phyloP scores from a whole-genome alignment of 805 yeast genomes.

The Cephaloascus albidus region DNA sequence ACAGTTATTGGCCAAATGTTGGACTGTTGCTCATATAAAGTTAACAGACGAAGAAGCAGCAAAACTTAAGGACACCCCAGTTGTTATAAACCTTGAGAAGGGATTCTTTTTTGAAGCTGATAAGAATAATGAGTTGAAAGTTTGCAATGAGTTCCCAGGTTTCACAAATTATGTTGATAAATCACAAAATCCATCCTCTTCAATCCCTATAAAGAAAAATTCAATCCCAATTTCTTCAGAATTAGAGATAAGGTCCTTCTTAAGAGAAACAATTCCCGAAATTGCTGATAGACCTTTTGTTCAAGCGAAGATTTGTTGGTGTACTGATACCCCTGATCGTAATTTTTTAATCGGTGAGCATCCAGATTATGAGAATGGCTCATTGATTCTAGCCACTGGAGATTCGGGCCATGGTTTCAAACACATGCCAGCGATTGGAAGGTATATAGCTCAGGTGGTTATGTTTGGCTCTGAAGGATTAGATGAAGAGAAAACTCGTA shows the following conservation, averaged over 20 bases:
- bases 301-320: conserved; percentile 22
- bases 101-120: conserved; percentile 36
- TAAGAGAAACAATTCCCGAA: conserved; percentile 19
- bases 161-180: conserved; percentile 13
- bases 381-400: conserved; percentile 21
- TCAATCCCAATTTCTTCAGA: conserved; percentile 22
- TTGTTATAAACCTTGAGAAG: conserved; percentile 22
- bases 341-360: conserved; percentile 18
- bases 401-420: conserved; percentile 25
- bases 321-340: conserved; percentile 24
- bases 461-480: conserved; percentile 20
- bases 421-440: conserved; percentile 23
- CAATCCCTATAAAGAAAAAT: conserved; percentile 18
- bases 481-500: conserved; percentile 10
- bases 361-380: conserved; percentile 13
- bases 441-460: conserved; percentile 36
- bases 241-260: conserved; percentile 17
- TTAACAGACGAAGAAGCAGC: conserved; percentile 20
- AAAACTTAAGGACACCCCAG: conserved; percentile 20
- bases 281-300: conserved; percentile 17
- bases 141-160: conserved; percentile 31
- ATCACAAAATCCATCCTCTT: conserved; percentile 5
- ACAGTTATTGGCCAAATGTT: conserved; percentile 27
- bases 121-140: conserved; percentile 19
- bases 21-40: conserved; percentile 31